Base-by-base conservation (phyloP, 768 basidiomycete genomes). In the Lentinula raphanica region DNA sequence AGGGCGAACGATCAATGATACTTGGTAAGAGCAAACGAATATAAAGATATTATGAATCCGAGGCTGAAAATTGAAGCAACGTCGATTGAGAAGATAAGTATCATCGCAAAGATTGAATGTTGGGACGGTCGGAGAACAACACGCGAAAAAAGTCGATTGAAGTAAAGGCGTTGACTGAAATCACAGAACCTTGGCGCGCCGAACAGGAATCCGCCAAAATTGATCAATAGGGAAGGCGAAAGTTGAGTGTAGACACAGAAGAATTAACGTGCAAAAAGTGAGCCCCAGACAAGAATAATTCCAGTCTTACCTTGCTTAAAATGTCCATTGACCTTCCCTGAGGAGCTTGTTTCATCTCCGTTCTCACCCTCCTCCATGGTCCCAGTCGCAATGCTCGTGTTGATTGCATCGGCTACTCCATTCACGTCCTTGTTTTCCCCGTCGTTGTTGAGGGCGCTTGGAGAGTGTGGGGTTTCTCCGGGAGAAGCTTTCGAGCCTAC, bases 331-430 rank as follows among this genome's bases (percentile, higher is more conserved):
- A 21, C 51, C 38, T 50, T 35, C 15, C 13, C 46, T 15, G n/a
- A n/a, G n/a, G n/a, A n/a, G n/a, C 39, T 25, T 25, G 51, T 15
- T 38, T 8, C 8, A 21, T n/a, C 40, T 42, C 40, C 40, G 19
- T 42, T n/a, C n/a, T n/a, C 51, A n/a, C 39, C 36, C 19, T 39
- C 12, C 9, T 53, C 51, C 23, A 40, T 39, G 12, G 51, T 23
- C 12, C 51, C 51, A 15, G 32, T 39, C 5, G 51, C 51, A 17
- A 53, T 28, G 23, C 51, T 53, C 2, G 51, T 23, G 28, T 53
- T 53, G 25, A 53, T 53, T 13, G 51, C 51, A 23, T 53, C 51
- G 19, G 51, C 51, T 23, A 53, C 39, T 15, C 36, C 51, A 13
- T 36, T 53, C 51, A 21, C 36, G 15, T 32, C 25, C 1, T 36